Evolutionary conservation across 306 rosid genomes (phyloP).

Genomic region (Macrotyloma uniflorum): DNA sequence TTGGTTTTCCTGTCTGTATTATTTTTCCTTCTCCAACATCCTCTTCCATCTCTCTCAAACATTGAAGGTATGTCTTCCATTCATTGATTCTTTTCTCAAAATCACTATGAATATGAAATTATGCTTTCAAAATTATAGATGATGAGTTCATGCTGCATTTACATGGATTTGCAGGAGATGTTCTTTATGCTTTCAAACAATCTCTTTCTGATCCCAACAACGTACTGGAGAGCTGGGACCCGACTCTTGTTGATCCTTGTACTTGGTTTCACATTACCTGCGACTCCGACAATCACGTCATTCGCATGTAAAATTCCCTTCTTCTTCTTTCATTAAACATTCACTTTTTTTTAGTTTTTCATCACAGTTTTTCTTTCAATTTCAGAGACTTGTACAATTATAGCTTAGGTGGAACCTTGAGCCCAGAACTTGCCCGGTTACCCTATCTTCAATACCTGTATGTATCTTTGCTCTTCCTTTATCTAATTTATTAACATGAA

Average conservation of each 20-base stretch:
- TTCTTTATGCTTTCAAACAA: conserved; percentile 70
- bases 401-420: conserved; percentile 69
- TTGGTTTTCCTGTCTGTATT: conserved; percentile 10
- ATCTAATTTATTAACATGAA: no score
- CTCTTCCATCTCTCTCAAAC: conserved; percentile 31
- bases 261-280: conserved; percentile 67
- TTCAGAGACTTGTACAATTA: conserved; percentile 78
- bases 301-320: conserved; percentile 60
- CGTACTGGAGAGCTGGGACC: conserved; percentile 92
- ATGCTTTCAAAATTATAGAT: no score
- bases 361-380: conserved; percentile 26
- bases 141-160: background rate
- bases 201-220: conserved; percentile 68
- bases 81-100: background rate
- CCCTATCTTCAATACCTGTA: conserved; percentile 75
- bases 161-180: conserved; percentile 56
- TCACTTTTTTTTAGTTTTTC: no score
- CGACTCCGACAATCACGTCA: conserved; percentile 61
- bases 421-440: conserved; percentile 70
- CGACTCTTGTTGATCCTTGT: conserved; percentile 89
- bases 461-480: background rate
- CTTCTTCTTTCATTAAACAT: no score
- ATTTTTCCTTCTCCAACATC: conserved; percentile 23
- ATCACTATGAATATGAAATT: no score
- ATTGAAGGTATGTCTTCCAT: conserved; percentile 5